These are phyloP conservation scores for Platanthera zijinensis DNA, from an alignment of 106 monocot genomes.

Conservation along the genomic window DNA sequence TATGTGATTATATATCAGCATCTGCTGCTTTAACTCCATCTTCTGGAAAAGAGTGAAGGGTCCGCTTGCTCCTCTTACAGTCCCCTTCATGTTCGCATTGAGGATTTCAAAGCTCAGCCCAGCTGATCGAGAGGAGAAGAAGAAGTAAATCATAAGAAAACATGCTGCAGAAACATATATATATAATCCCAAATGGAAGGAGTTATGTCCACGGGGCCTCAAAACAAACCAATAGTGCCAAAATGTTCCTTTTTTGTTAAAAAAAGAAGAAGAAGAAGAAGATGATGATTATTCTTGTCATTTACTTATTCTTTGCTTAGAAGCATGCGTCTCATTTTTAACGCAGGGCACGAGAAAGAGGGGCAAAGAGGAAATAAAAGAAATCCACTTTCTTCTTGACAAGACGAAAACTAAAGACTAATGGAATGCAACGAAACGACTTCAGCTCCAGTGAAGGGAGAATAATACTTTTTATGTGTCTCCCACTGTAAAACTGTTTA, in stretches of 20 bases:
- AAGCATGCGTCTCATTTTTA: constrained; percentile 3
- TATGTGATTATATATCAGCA: constrained; percentile 7
- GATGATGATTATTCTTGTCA: constrained; percentile 1
- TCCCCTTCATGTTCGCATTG: constrained; percentile 1
- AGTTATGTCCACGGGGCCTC: constrained; percentile 1
- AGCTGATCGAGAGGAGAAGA: not conserved
- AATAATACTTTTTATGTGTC: not conserved
- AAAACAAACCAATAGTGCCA: not conserved
- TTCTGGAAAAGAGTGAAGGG: constrained; percentile 9
- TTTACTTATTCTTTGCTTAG: constrained; percentile 5
- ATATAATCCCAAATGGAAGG: not conserved
- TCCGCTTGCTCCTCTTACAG: not conserved
- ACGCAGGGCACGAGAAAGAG: not conserved
- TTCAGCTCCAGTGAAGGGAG: not conserved
- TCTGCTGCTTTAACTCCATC: constrained; percentile 9
- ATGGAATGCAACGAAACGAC: constrained; percentile 2
- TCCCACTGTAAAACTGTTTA: no score
- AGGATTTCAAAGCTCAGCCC: not conserved
- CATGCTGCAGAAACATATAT: not conserved
- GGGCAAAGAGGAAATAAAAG: not conserved
- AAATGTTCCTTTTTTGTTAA: constrained; percentile 1
- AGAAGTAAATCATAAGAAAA: not conserved
- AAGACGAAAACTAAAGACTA: constrained; percentile 9
- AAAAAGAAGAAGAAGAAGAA: not conserved
- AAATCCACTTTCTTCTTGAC: constrained; percentile 9